phyloP scores from a whole-genome alignment of 2,329 filamentous ascomycete genomes.

The Aureobasidium pullulans region DNA sequence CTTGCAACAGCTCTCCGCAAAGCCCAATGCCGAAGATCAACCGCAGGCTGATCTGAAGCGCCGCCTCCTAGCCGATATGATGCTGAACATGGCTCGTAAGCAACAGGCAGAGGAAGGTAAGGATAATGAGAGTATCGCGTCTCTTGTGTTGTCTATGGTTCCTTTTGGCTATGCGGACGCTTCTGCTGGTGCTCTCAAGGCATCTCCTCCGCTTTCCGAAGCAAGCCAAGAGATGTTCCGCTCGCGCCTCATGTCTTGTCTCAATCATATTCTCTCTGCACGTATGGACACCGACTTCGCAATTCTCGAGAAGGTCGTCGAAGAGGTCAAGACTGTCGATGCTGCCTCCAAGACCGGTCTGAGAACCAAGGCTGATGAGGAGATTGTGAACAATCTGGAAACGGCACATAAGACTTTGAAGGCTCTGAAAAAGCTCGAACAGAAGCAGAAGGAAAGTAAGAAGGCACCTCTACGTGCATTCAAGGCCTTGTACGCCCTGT shows the following conservation, averaged over 20 bases:
- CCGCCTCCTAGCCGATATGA: constrained; percentile 44
- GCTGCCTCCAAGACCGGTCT: neutral
- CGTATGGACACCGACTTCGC: constrained; percentile 14
- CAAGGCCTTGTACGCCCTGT: constrained; percentile 73
- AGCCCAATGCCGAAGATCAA: constrained; percentile 39
- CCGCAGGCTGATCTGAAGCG: constrained; percentile 39
- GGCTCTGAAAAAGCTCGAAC: constrained; percentile 20
- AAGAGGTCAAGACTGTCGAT: neutral
- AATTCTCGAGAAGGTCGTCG: neutral
- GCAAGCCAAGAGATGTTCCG: constrained; percentile 46
- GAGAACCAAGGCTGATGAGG: constrained; percentile 11
- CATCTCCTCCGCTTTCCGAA: constrained; percentile 34
- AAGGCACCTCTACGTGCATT: constrained; percentile 54
- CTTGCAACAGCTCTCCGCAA: constrained; percentile 37
- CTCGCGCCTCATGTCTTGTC: constrained; percentile 47
- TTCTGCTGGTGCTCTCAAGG: constrained; percentile 17
- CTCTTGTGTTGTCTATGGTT: constrained; percentile 19
- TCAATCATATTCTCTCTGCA: constrained; percentile 41
- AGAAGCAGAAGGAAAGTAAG: constrained; percentile 21
- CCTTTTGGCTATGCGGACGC: constrained; percentile 30
- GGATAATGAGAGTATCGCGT: constrained; percentile 19
- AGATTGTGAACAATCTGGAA: constrained; percentile 18
- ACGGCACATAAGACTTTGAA: constrained; percentile 18
- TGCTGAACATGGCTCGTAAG: constrained; percentile 43
- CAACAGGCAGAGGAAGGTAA: constrained; percentile 21